Evolutionary conservation across 2,329 filamentous ascomycete species (phyloP), one percentile per base, ranked within the genome.

Genomic region (Xylariaceae sp.): DNA sequence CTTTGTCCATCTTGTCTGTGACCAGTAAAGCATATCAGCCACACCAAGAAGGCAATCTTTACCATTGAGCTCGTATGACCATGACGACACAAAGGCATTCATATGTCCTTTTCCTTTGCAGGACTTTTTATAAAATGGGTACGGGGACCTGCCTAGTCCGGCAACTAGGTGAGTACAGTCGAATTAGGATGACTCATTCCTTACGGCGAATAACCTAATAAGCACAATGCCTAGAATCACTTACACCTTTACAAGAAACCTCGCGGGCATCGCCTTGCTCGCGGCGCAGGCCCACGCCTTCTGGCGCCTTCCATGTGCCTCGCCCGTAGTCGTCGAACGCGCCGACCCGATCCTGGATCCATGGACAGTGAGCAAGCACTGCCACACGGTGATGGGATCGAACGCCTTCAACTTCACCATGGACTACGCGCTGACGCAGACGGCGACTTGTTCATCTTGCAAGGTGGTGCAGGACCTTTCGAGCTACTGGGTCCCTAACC

Each of bases 361-460:
- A 19, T 81, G 80, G 2, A 71, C 79, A 37, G 78, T 80, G 14
- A 75, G 79, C 6, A 67, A 69, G 19, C 81, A 85, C 67, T 74
- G 81, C 10, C 83, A 85, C 65, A 80, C 77, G 20, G 77, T 85
- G 52, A 75, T 78, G 58, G 81, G 83, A 55, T 72, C 71, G 4
- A 73, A 74, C 56, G 69, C 72, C 2, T 75, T 75, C 67, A 72
- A 72, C 29, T 48, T 57, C 14, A 48, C 40, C 26, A 62, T 62
- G 59, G 54, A 57, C 3, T 60, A 44, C 42, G 60, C 57, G 16
- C 57, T 47, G 7, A 57, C 60, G 20, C 23, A 45, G n/a, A 51
- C 57, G 47, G 60, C 60, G 16, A 62, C 60, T 2, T 62, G 60
- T 44, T 60, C 60, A 18, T 60, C 60, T 14, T 62, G 60, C 32